These are phyloP conservation scores for Ambrosia trifida DNA, from an alignment of 129 eudicot species.

Conservation along the genomic window DNA sequence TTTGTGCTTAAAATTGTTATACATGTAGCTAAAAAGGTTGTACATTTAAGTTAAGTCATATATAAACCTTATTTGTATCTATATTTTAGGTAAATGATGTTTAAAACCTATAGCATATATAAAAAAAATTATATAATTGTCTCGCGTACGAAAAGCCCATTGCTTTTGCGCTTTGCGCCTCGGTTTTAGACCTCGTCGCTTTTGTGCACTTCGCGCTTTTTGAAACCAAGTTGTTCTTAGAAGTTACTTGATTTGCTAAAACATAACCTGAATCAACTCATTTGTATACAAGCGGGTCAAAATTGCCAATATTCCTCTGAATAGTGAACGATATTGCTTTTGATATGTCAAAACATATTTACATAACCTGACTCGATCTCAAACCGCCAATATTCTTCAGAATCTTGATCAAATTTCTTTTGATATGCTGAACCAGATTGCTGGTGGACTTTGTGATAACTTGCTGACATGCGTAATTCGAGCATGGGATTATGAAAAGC, in stretches of 20 bases:
- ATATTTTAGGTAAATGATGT: no score
- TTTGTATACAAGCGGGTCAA: not conserved
- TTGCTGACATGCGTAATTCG: constrained; percentile 80
- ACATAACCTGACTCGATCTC: not conserved
- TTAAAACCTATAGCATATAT: no score
- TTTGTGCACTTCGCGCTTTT: no score
- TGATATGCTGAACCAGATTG: constrained; percentile 41
- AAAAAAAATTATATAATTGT: no score
- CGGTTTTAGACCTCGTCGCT: no score
- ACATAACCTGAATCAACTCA: not conserved
- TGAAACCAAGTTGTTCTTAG: not conserved
- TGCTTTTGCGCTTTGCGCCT: no score
- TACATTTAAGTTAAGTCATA: no score
- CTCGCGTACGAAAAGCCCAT: no score
- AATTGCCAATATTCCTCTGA: not conserved
- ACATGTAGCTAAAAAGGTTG: no score
- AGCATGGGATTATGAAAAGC: constrained; percentile 92
- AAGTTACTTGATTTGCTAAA: not conserved
- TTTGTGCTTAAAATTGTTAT: no score
- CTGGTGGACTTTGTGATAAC: constrained; percentile 93
- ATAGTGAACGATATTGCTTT: not conserved
- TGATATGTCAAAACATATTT: not conserved
- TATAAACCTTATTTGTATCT: no score
- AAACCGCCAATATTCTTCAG: not conserved
- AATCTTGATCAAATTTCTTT: not conserved